Evolutionary conservation across 2,329 filamentous ascomycete genomes (phyloP).

Genomic region (Seiridium unicorne): DNA sequence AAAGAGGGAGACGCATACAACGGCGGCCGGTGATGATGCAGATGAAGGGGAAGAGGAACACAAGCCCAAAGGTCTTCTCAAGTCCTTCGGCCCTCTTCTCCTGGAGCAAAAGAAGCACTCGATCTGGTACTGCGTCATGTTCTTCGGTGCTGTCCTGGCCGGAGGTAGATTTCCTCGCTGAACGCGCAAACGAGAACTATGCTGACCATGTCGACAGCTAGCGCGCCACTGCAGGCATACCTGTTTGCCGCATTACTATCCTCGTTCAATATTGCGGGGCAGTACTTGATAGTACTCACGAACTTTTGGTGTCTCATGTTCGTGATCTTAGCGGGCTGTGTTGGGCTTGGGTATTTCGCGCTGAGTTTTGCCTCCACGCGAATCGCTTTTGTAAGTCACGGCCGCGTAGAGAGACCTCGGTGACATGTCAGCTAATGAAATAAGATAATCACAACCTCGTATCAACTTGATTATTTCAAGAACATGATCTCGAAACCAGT

Average conservation of each 20-base stretch:
- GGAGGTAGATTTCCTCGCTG: constrained; percentile 21
- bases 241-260: constrained; percentile 53
- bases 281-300: constrained; percentile 22
- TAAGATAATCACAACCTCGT: constrained; percentile 47
- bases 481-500: constrained; percentile 57
- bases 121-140: constrained; percentile 26
- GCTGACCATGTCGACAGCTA: constrained; percentile 27
- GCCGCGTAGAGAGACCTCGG: no score
- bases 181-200: not conserved
- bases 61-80: constrained; percentile 19
- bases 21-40: not conserved
- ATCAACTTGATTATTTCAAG: constrained; percentile 59
- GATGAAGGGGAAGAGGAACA: constrained; percentile 10
- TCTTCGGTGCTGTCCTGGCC: constrained; percentile 30
- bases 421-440: not conserved
- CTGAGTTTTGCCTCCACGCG: constrained; percentile 44
- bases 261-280: constrained; percentile 24
- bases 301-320: constrained; percentile 68
- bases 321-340: constrained; percentile 52
- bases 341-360: constrained; percentile 53
- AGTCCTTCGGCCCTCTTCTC: constrained; percentile 25
- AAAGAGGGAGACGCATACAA: constrained; percentile 11
- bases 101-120: constrained; percentile 25
- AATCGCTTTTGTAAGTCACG: constrained; percentile 36
- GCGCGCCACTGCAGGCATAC: constrained; percentile 51